Evolutionary conservation across 2,329 filamentous ascomycete species (phyloP), one percentile per base, ranked within the genome.

Genomic region (Zymoseptoria pseudotritici): DNA sequence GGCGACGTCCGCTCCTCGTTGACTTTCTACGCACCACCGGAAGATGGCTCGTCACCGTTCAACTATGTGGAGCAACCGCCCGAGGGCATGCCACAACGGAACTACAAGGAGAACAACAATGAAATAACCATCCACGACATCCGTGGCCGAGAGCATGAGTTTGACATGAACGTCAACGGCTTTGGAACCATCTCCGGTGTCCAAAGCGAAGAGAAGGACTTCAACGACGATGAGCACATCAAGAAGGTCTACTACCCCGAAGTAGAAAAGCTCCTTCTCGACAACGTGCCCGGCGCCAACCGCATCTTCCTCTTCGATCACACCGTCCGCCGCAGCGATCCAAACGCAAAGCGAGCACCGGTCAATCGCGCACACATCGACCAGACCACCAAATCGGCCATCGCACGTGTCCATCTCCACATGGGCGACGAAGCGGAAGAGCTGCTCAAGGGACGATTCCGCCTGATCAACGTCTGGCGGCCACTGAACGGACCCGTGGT

Each of bases 381-480:
- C 73, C 91, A 96, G 75, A 94, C 90, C 0, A 75, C 82, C 6
- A 73, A 73, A 17, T 87, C 88, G 0, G 86, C 88, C 0, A 80
- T 76, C 9, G 79, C 83, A 71, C 87, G 91, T 54, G 88, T 96
- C 2, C 77, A 78, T 13, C 77, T 82, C 1, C 90, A 92, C 73
- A 78, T 90, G 58, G 76, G 83, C 0, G 81, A 82, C 9, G 88
- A 91, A 62, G 88, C 89, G 0, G 85, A 87, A 3, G 70, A 75
- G 58, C 77, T 93, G 0, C 81, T 93, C 1, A 72, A 80, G 60
- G 84, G 82, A 2, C 85, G 91, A 2, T 91, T 90, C 74, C 83
- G 91, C 61, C 90, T 96, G 69, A 84, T 96, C 73, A 96, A 96
- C 66, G 87, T 96, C 54, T 96, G 91, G 91, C 82, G 89, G 0